These are phyloP conservation scores for Naganishia vaughanmartiniae DNA, from an alignment of 768 basidiomycete genomes.

Conservation along the genomic window DNA sequence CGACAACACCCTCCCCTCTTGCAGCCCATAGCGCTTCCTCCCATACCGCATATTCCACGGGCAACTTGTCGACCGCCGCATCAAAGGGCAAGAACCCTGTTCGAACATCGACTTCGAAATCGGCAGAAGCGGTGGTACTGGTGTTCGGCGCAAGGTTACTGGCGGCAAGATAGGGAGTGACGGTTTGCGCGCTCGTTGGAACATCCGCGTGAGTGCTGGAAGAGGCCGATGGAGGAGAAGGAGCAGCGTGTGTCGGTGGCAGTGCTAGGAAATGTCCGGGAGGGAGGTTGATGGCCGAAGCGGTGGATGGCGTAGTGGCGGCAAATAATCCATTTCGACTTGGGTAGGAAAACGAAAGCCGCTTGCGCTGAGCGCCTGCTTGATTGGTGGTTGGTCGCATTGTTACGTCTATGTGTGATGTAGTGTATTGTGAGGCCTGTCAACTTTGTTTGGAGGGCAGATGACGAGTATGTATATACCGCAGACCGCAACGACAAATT, in stretches of 20 bases:
- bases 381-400: slow-evolving; percentile 14
- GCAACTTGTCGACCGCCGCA: slow-evolving; percentile 66
- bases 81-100: slow-evolving; percentile 89
- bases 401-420: too few relatives aligned
- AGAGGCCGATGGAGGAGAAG: neutral
- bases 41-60: slow-evolving; percentile 68
- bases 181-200: slow-evolving; percentile 1
- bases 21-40: slow-evolving; percentile 57
- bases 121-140: slow-evolving; percentile 69
- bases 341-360: slow-evolving; percentile 13
- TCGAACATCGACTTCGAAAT: slow-evolving; percentile 86
- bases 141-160: slow-evolving; percentile 17
- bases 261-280: slow-evolving; percentile 22
- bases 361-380: slow-evolving; percentile 17
- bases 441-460: too few relatives aligned
- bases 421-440: too few relatives aligned
- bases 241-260: slow-evolving; percentile 6
- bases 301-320: neutral
- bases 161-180: slow-evolving; percentile 9
- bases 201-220: neutral
- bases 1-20: slow-evolving; percentile 59
- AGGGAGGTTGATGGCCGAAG: slow-evolving; percentile 1
- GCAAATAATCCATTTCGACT: slow-evolving; percentile 14
- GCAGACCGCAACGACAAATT: too few relatives aligned
- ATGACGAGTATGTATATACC: too few relatives aligned